phyloP scores from a whole-genome alignment of 768 basidiomycete species.

The Zangia roseola region DNA sequence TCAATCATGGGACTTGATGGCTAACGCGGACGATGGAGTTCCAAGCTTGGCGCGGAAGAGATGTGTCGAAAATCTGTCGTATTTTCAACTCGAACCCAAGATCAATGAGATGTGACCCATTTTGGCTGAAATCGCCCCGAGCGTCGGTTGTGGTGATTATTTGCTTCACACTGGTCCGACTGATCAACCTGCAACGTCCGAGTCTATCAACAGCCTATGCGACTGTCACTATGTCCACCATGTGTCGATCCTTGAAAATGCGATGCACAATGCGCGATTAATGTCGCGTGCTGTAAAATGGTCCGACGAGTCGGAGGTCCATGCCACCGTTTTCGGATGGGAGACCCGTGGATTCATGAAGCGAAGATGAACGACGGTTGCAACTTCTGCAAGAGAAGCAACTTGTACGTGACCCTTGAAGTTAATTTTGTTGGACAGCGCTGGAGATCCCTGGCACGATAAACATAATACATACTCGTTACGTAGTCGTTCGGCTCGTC shows the following conservation, averaged over 20 bases:
- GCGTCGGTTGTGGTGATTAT: background rate
- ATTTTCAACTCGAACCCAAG: background rate
- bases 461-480: background rate
- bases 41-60: background rate
- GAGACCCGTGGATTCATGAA: constrained; percentile 5
- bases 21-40: background rate
- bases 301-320: background rate
- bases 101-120: background rate
- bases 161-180: background rate
- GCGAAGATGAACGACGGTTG: constrained; percentile 1
- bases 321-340: constrained; percentile 2
- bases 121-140: background rate
- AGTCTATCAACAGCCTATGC: constrained; percentile 14
- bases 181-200: constrained; percentile 7
- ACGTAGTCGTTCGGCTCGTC: constrained; percentile 12
- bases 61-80: background rate
- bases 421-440: constrained; percentile 11
- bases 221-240: constrained; percentile 2
- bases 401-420: background rate
- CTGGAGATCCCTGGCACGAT: constrained; percentile 8
- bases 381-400: constrained; percentile 2
- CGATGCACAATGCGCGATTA: background rate
- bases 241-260: background rate
- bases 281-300: background rate
- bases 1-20: background rate